Evolutionary conservation across 495 filamentous ascomycete genomes (phyloP), one percentile per base, ranked within the genome.

Genomic region (Cryomyces minteri): DNA sequence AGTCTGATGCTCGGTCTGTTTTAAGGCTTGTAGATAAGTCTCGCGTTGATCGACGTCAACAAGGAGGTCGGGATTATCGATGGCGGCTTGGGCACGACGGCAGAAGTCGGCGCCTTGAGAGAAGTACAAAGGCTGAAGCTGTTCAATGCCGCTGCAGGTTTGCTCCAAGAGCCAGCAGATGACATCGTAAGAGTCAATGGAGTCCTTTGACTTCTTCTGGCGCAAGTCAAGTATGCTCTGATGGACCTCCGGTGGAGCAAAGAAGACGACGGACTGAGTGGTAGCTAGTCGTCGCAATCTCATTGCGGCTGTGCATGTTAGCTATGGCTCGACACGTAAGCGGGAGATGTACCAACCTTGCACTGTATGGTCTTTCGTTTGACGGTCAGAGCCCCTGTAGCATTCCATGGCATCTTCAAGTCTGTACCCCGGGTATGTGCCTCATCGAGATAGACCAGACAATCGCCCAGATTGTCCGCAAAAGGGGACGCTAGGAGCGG

Each of bases 401-500:
- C 76, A 9, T 63, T 32, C 0, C 46, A 46, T 0, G 81, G 81
- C 8, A 88, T 52, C 48, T 69, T 77, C 6, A 88, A 50, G 49
- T 87, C 80, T 4, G 73, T 81, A 0, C 83, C 83, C 49, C 82
- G 59, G 1, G 80, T 83, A 48, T 88, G 82, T 0, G 70, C 71
- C 49, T 88, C 74, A 41, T 86, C 81, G 2, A 86, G 60, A 54
- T 80, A 87, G 0, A 86, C 73, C 0, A 82, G 62, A 50, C 79
- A 86, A 0, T 58, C 46, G 4, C 71, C 73, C 31, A 84, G 60
- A n/a, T 77, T 67, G 6, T 70, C 62, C 0, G 63, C 55, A 55
- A 74, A 87, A 0, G 79, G 67, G 0, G 82, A 82, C 0, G 63
- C 63, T 5, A 71, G 58, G 2, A 85, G 62, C 0, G 63, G 60